These are phyloP conservation scores for Trypanosoma conorhini DNA, from an alignment of 208 protist species.

Conservation along the genomic window DNA sequence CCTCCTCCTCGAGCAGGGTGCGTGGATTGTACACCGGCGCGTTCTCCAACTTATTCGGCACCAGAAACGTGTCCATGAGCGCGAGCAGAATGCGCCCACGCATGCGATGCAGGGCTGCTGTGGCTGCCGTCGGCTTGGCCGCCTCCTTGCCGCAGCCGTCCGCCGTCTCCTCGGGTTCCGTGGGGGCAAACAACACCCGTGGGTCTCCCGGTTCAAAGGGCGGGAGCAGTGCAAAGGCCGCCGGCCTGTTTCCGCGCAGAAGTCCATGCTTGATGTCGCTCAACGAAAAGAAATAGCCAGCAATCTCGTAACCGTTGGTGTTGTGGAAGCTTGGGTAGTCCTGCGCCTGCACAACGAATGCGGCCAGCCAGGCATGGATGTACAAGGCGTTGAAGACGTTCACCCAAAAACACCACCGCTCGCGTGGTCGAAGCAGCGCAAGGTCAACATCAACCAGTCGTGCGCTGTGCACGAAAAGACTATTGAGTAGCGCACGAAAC, in stretches of 20 bases:
- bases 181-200: constrained; percentile 19
- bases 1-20: constrained; percentile 15
- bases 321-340: constrained; percentile 45
- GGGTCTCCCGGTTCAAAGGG: constrained; percentile 29
- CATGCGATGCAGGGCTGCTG: constrained; percentile 22
- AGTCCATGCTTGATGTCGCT: constrained; percentile 76
- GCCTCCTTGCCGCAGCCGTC: background rate
- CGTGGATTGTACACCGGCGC: constrained; percentile 23
- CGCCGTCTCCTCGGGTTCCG: background rate
- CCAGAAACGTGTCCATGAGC: constrained; percentile 61
- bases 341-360: constrained; percentile 16
- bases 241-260: constrained; percentile 47
- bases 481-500: constrained; percentile 12
- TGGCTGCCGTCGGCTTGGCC: constrained; percentile 17
- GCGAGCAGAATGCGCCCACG: constrained; percentile 41
- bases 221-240: constrained; percentile 37
- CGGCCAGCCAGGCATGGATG: constrained; percentile 62
- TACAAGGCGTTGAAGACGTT: constrained; percentile 81
- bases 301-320: constrained; percentile 56
- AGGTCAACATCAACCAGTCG: constrained; percentile 23
- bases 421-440: constrained; percentile 23
- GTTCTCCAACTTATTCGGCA: constrained; percentile 35
- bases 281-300: constrained; percentile 42
- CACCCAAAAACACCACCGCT: constrained; percentile 36
- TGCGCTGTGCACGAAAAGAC: constrained; percentile 11